phyloP scores from a whole-genome alignment of 2,329 filamentous ascomycete genomes.

The Stagonosporopsis vannaccii region DNA sequence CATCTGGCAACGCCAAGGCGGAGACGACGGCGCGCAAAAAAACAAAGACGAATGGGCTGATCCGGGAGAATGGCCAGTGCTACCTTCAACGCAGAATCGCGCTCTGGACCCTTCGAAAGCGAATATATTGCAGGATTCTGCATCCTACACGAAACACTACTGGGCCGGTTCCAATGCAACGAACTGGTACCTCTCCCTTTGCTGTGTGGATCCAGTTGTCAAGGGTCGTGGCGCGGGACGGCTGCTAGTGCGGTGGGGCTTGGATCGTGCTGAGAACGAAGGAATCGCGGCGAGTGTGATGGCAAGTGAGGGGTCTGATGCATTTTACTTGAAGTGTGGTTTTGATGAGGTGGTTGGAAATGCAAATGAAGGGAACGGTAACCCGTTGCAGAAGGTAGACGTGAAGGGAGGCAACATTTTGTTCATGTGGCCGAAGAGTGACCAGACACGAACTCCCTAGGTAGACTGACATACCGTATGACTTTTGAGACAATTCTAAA shows the following conservation, averaged over 20 bases:
- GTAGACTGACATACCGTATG: not conserved
- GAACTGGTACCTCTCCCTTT: slow-evolving; percentile 51
- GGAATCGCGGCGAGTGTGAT: slow-evolving; percentile 52
- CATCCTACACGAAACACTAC: slow-evolving; percentile 27
- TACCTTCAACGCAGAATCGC: slow-evolving; percentile 24
- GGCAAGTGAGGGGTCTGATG: slow-evolving; percentile 49
- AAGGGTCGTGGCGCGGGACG: slow-evolving; percentile 50
- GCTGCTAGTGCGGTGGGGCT: slow-evolving; percentile 53
- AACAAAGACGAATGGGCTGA: not conserved
- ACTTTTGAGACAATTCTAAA: not conserved
- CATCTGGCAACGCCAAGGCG: slow-evolving; percentile 34
- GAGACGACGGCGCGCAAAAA: slow-evolving; percentile 9
- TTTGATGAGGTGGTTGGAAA: slow-evolving; percentile 46
- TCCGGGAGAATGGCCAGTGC: slow-evolving; percentile 16
- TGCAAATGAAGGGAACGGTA: slow-evolving; percentile 42
- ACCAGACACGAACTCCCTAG: not conserved
- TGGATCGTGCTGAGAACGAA: slow-evolving; percentile 48
- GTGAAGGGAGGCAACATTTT: slow-evolving; percentile 44
- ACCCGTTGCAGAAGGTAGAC: slow-evolving; percentile 33
- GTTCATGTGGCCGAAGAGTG: slow-evolving; percentile 29
- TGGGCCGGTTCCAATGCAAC: slow-evolving; percentile 35
- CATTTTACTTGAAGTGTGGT: slow-evolving; percentile 51
- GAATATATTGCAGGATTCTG: slow-evolving; percentile 20
- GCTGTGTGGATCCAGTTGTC: slow-evolving; percentile 51
- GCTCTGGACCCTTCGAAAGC: slow-evolving; percentile 29